Percentiles rank a stretch among this genome's conserved stretches.
Conservation (phyloP, 441 rosid species). For the Jatropha podagrica region DNA sequence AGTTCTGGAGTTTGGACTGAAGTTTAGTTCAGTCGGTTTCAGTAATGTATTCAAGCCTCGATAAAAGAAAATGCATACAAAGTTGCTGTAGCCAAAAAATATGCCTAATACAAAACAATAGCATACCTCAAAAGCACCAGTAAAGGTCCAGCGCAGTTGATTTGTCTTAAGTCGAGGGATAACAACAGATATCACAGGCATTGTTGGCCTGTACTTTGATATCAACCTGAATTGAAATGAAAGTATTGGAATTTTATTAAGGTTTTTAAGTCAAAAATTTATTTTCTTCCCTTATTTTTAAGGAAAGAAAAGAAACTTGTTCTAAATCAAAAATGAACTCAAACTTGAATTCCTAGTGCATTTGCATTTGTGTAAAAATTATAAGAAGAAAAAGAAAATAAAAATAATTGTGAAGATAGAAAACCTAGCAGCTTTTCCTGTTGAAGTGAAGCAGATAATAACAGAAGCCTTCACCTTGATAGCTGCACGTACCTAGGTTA, state of each 20-base stretch:
- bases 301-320: neutral
- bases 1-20: too few species aligned
- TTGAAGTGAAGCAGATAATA: conserved; percentile 80
- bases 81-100: neutral
- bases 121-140: conserved; percentile 77
- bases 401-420: neutral
- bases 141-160: conserved; percentile 79
- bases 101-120: neutral
- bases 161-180: conserved; percentile 76
- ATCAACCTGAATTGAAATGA: conserved; percentile 51
- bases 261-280: neutral
- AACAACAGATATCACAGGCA: conserved; percentile 82
- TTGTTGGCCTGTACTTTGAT: conserved; percentile 78
- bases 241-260: neutral
- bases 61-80: neutral
- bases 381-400: neutral
- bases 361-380: neutral
- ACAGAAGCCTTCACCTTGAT: conserved; percentile 94
- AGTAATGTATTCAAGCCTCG: neutral
- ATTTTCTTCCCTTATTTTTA: neutral
- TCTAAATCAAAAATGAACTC: neutral
- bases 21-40: too few species aligned
- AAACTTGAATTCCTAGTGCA: neutral
- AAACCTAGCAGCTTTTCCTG: conserved; percentile 84
- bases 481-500: conserved; percentile 77